Percentiles rank a stretch among this genome's conserved stretches.
Conservation (phyloP, 352 stramenopile species). For the Pythium guiyangense region DNA sequence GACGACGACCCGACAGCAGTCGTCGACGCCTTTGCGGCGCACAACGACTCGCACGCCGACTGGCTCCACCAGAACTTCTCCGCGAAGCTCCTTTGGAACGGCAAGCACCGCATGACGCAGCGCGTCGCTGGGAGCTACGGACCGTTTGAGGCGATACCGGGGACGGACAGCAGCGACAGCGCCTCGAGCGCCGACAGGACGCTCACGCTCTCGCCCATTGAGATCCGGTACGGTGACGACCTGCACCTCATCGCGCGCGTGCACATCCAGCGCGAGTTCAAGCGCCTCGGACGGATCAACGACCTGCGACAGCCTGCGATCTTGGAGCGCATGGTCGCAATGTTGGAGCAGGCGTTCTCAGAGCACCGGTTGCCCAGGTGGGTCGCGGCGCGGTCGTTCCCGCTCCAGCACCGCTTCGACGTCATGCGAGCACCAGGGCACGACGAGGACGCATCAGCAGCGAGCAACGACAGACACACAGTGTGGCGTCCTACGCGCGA, state of each 20-base stretch:
- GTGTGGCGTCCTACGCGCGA: background rate
- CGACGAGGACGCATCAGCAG: background rate
- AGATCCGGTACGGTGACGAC: constrained; percentile 37
- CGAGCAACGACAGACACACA: no score
- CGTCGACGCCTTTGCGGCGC: constrained; percentile 6
- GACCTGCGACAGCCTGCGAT: no score
- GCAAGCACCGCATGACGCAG: constrained; percentile 15
- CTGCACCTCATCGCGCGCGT: no score
- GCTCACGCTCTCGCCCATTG: constrained; percentile 7
- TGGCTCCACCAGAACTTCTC: constrained; percentile 24
- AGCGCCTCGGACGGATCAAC: no score
- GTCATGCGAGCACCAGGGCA: background rate
- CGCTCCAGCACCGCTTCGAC: constrained; percentile 17
- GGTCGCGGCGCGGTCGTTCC: no score
- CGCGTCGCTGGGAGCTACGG: constrained; percentile 13
- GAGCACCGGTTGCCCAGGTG: no score
- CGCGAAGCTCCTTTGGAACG: constrained; percentile 33
- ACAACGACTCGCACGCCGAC: constrained; percentile 14
- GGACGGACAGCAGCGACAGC: background rate
- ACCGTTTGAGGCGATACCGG: no score
- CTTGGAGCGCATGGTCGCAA: no score
- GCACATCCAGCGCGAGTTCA: no score
- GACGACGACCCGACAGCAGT: constrained; percentile 23
- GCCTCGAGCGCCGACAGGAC: background rate
- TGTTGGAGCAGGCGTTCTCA: no score